Conservation (phyloP, 1,139 yeast species). For the Candida dubliniensis region DNA sequence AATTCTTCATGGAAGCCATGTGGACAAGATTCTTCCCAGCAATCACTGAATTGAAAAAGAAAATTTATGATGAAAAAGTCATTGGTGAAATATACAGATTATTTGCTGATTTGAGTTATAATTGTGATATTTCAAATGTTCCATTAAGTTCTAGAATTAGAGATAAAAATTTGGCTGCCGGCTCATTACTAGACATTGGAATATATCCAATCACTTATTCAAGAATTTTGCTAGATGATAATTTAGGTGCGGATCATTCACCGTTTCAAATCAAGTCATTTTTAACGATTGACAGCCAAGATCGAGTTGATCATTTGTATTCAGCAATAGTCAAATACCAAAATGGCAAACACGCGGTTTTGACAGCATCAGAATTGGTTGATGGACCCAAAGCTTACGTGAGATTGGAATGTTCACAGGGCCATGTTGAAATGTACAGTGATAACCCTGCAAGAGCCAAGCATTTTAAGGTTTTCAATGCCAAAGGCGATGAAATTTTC, state of each 20-base stretch:
- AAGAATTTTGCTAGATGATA: constrained; percentile 39
- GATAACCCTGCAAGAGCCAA: constrained; percentile 36
- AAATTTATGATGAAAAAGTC: constrained; percentile 43
- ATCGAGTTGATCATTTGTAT: constrained; percentile 38
- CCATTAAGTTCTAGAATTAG: constrained; percentile 33
- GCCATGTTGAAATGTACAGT: constrained; percentile 34
- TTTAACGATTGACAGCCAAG: constrained; percentile 30
- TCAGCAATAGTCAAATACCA: constrained; percentile 35
- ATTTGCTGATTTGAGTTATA: constrained; percentile 38
- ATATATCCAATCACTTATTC: constrained; percentile 55
- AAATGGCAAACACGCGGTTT: constrained; percentile 37
- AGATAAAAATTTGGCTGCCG: constrained; percentile 55
- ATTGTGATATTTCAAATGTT: constrained; percentile 28
- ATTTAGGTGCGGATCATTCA: constrained; percentile 27
- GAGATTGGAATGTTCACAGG: constrained; percentile 41
- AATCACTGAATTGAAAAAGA: constrained; percentile 35
- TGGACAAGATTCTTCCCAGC: constrained; percentile 68
- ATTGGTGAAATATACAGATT: constrained; percentile 50
- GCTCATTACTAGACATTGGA: constrained; percentile 61
- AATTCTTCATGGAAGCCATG: constrained; percentile 62
- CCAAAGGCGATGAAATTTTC: constrained; percentile 20
- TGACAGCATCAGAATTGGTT: constrained; percentile 32
- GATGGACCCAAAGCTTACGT: constrained; percentile 32
- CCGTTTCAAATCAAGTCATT: constrained; percentile 32
- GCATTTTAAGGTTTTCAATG: constrained; percentile 28